Evolutionary conservation across 345 rosid genomes (phyloP), one percentile per base, ranked within the genome.

Genomic region (thale cress (Arabidopsis thaliana)): DNA sequence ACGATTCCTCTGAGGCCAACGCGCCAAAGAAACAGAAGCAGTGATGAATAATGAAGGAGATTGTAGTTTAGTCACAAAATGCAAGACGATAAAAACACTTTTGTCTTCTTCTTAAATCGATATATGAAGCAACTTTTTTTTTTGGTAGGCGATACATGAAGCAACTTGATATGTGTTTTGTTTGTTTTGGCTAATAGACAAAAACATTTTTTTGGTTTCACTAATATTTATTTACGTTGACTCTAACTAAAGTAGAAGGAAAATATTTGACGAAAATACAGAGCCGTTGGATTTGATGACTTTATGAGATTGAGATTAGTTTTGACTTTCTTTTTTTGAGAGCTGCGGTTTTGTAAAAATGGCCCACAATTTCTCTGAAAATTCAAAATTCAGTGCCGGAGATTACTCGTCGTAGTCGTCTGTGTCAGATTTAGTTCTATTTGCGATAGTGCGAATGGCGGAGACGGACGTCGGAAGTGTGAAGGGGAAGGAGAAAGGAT

Each of bases 371-470:
- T 44, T 33, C 34, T 22, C 46, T n/a, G 5, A 14, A 25, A 69
- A 33, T 14, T 2, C 1, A 49, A 66, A 66, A 66, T 4, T 36
- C 8, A 3, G 40, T 7, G 49, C 38, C 49, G 65, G 65, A 64
- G 65, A 64, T 14, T 57, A 45, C 14, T 55, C 59, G 60, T 66
- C 66, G 59, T 16, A 16, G 20, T 66, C 72, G 51, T 74, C 41
- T 46, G 51, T 66, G 30, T 48, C 60, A 59, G 79, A 68, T 73
- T 56, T 24, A 52, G 55, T 44, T 41, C 12, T 22, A 24, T 33
- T 49, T 3, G 7, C n/a, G 63, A 52, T 72, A 25, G 7, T 4
- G 77, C 13, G 1, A 72, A 87, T 89, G 84, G 84, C 69, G 71
- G 72, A 76, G 58, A 69, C 81, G 14, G 75, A 76, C 50, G 80